phyloP scores from a whole-genome alignment of 306 rosid species.

The Crataegus laevigata region DNA sequence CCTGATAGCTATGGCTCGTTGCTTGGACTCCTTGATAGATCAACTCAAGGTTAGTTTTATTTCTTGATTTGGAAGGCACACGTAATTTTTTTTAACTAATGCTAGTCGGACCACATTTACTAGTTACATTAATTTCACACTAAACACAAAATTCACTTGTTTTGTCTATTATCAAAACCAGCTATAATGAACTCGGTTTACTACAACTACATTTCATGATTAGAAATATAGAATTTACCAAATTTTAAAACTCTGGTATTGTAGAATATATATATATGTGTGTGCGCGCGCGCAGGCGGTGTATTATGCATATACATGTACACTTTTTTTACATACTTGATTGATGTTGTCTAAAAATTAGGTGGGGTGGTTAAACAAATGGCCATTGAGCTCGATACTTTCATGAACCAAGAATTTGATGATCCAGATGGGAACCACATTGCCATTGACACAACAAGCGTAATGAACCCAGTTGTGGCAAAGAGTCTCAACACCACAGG shows the following conservation, averaged over 20 bases:
- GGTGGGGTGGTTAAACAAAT: conserved; percentile 35
- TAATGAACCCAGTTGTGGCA: conserved; percentile 26
- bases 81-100: background rate
- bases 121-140: background rate
- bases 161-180: too few species aligned
- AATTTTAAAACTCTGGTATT: too few species aligned
- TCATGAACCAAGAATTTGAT: conserved; percentile 43
- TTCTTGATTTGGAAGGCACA: background rate
- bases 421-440: conserved; percentile 51
- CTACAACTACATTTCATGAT: background rate
- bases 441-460: conserved; percentile 42
- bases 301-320: too few species aligned
- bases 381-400: conserved; percentile 47
- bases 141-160: too few species aligned
- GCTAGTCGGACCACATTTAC: background rate
- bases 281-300: rapidly evolving
- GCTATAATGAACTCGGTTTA: background rate
- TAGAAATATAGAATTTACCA: background rate
- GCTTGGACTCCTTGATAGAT: conserved; percentile 42
- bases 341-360: background rate
- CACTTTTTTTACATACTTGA: too few species aligned
- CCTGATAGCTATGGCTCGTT: conserved; percentile 41
- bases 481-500: conserved; percentile 28
- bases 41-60: conserved; percentile 33
- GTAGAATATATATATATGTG: too few species aligned